Evolutionary conservation across 129 eudicot species (phyloP).

Genomic region (Ambrosia artemisiifolia): DNA sequence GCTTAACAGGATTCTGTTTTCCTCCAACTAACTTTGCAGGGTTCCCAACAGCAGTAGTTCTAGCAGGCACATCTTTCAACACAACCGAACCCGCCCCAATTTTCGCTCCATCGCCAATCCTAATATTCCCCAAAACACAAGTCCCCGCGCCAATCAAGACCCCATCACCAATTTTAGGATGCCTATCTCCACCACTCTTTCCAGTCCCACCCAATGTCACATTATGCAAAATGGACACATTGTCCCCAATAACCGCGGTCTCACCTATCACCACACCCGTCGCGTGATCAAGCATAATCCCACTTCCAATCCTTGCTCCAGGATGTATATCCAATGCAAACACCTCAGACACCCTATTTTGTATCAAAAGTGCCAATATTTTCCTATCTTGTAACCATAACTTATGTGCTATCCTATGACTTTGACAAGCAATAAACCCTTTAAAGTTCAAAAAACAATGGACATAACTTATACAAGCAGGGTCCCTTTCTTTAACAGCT

Average conservation of each 20-base stretch:
- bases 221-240: conserved; percentile 88
- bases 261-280: conserved; percentile 89
- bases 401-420: conserved; percentile 71
- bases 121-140: conserved; percentile 84
- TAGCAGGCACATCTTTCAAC: conserved; percentile 70
- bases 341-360: conserved; percentile 85
- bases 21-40: conserved; percentile 90
- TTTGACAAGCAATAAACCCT: conserved; percentile 86
- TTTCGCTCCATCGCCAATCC: conserved; percentile 81
- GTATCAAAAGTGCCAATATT: conserved; percentile 63
- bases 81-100: conserved; percentile 96
- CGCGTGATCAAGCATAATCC: conserved; percentile 87
- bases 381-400: conserved; percentile 69
- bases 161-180: conserved; percentile 91
- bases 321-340: conserved; percentile 90
- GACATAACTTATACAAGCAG: conserved; percentile 87
- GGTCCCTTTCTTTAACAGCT: conserved; percentile 88
- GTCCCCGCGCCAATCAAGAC: conserved; percentile 96
- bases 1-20: conserved; percentile 59
- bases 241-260: conserved; percentile 82
- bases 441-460: conserved; percentile 87
- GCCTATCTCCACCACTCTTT: conserved; percentile 77
- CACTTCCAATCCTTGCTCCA: conserved; percentile 80
- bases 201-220: conserved; percentile 97
- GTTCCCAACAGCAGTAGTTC: conserved; percentile 89